Base-by-base conservation (phyloP, 139 green algal species). In the Bryopsis sp. region DNA sequence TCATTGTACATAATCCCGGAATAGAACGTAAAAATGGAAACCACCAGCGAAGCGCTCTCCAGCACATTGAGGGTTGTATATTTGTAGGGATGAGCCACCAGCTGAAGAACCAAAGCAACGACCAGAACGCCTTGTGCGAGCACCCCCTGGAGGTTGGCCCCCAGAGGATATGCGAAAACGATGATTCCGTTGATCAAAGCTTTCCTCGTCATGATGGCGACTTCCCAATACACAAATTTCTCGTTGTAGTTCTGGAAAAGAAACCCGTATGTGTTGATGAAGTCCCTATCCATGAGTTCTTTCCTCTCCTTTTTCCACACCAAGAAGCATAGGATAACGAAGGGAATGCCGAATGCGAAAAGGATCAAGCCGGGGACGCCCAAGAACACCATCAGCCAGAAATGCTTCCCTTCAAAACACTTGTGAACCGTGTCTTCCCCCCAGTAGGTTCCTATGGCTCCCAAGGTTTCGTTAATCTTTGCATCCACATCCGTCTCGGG, bases 21-120 rank as follows among this genome's bases (percentile, higher is more conserved):
- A 54, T 69, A 69, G 62, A 69, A 69, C 5, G 37, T 69, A 50
- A 69, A 54, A 35, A 69, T 69, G 6, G 62, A 58, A 4, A 69
- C 62, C 11, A 69, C 3, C 39, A 69, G 19, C 19, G 62, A 69
- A 24, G 5, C 48, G 24, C 35, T 11, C 43, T 69, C 62, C 35
- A 54, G 22, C 7, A 69, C 38, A 22, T 69, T 69, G 35, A 69
- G 37, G 36, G 6, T 8, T 35, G 15, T 5, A 54, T 69, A 57
- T 24, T 69, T 69, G 39, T 57, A 69, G 3, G 62, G 62, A 35
- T 28, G 7, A 11, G 62, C 62, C 19, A 69, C 32, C 19, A 54
- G 24, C 15, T 69, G 62, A 11, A 69, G 22, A 35, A 57, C 33
- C 8, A 69, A 35, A 6, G 62, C 62, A 4, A 57, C 15, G 3